Percentiles rank a stretch among this genome's conserved stretches.
Evolutionary conservation across 169 alveolate species (phyloP).

Genomic region (Cryptosporidium parvum): DNA sequence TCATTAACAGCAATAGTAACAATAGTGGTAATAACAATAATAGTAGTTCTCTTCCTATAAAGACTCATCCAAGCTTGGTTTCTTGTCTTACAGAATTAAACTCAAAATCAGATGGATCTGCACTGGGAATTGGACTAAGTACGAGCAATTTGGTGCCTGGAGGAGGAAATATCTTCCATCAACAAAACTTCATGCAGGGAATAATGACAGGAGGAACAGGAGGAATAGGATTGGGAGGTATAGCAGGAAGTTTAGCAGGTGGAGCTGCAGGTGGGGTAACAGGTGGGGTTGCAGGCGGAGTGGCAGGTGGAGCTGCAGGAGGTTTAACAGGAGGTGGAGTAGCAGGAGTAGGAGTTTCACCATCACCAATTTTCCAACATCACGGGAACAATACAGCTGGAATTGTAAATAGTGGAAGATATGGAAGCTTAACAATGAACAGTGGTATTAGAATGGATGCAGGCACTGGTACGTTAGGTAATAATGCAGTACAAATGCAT

Average conservation of each 20-base stretch:
- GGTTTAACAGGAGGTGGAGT: background rate
- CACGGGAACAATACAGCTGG: background rate
- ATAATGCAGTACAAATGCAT: background rate
- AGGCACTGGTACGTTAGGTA: background rate
- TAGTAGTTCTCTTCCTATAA: background rate
- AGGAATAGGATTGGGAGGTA: too few species aligned
- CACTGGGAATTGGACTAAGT: background rate
- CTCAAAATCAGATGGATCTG: background rate
- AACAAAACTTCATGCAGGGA: background rate
- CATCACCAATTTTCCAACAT: background rate
- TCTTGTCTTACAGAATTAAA: conserved; percentile 35
- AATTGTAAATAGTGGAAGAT: background rate
- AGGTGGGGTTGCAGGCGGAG: background rate
- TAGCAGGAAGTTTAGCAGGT: too few species aligned
- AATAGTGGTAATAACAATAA: too few species aligned
- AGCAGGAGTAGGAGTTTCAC: background rate
- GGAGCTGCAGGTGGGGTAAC: too few species aligned
- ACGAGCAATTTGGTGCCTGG: background rate
- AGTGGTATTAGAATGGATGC: background rate
- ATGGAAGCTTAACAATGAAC: background rate
- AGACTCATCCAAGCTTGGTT: conserved; percentile 30
- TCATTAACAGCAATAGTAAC: too few species aligned
- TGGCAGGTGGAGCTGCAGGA: too few species aligned
- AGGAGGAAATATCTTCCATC: background rate
- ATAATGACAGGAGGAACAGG: too few species aligned